phyloP scores from a whole-genome alignment of 345 rosid species.

The Gossypium herbaceum region DNA sequence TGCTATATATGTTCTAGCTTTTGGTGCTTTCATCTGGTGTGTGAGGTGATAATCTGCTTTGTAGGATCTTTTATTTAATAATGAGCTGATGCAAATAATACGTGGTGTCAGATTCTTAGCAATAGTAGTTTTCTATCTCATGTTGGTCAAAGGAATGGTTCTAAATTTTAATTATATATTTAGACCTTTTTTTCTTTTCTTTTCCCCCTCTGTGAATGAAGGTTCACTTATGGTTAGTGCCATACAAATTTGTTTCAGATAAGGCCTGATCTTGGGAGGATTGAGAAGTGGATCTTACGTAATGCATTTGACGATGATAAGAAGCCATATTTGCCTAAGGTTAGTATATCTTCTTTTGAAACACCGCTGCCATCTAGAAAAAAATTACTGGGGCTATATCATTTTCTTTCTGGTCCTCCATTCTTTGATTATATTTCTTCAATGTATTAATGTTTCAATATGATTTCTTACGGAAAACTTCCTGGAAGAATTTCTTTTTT shows the following conservation, averaged over 20 bases:
- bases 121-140: background rate
- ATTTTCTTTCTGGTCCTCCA: background rate
- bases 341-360: constrained; percentile 14
- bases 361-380: background rate
- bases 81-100: background rate
- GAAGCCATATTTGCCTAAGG: constrained; percentile 79
- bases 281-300: constrained; percentile 83
- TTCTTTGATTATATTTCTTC: background rate
- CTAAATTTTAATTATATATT: background rate
- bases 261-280: constrained; percentile 68
- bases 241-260: constrained; percentile 35
- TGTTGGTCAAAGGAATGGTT: constrained; percentile 4
- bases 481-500: constrained; percentile 3
- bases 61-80: background rate
- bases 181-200: background rate
- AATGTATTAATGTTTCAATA: background rate
- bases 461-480: background rate
- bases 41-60: background rate
- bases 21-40: background rate
- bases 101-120: background rate
- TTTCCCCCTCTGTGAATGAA: background rate
- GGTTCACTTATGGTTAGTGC: background rate
- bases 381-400: background rate
- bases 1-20: background rate
- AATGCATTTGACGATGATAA: constrained; percentile 79